phyloP scores from a whole-genome alignment of 1,139 yeast genomes.

The Taphrina wiesneri region DNA sequence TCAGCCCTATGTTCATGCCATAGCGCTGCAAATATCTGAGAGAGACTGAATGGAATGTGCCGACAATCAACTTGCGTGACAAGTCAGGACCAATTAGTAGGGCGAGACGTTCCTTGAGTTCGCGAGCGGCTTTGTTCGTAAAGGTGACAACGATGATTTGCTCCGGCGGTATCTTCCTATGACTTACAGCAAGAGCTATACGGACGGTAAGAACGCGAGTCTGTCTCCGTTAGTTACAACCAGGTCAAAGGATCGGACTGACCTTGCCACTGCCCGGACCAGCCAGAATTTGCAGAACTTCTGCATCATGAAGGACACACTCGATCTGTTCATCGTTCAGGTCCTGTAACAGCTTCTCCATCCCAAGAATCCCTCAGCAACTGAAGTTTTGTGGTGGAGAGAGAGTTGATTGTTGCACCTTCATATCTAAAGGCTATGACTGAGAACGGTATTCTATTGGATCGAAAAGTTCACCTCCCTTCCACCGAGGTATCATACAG shows the following conservation, averaged over 20 bases:
- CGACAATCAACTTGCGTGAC: slow-evolving; percentile 58
- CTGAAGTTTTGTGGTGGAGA: neutral
- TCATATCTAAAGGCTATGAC: too few relatives aligned
- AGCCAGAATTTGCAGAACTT: slow-evolving; percentile 70
- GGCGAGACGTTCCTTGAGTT: slow-evolving; percentile 65
- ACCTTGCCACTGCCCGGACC: slow-evolving; percentile 75
- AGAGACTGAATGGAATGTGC: slow-evolving; percentile 86
- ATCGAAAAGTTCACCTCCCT: too few relatives aligned
- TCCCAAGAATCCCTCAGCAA: neutral
- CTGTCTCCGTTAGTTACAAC: slow-evolving; percentile 43
- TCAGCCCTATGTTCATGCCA: slow-evolving; percentile 57
- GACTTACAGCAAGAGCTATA: slow-evolving; percentile 63
- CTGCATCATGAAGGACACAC: slow-evolving; percentile 28
- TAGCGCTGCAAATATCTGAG: slow-evolving; percentile 58
- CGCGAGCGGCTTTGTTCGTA: slow-evolving; percentile 85
- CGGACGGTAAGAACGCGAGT: slow-evolving; percentile 78
- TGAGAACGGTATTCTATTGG: too few relatives aligned
- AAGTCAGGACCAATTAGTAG: slow-evolving; percentile 49
- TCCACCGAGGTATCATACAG: too few relatives aligned
- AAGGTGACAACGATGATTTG: slow-evolving; percentile 80
- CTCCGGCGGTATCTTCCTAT: slow-evolving; percentile 57
- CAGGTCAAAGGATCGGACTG: neutral
- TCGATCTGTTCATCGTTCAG: slow-evolving; percentile 18
- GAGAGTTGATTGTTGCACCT: too few relatives aligned
- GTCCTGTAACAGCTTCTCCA: slow-evolving; percentile 1